Evolutionary conservation across 2,329 filamentous ascomycete genomes (phyloP).

Genomic region (Fusarium nematophilum): DNA sequence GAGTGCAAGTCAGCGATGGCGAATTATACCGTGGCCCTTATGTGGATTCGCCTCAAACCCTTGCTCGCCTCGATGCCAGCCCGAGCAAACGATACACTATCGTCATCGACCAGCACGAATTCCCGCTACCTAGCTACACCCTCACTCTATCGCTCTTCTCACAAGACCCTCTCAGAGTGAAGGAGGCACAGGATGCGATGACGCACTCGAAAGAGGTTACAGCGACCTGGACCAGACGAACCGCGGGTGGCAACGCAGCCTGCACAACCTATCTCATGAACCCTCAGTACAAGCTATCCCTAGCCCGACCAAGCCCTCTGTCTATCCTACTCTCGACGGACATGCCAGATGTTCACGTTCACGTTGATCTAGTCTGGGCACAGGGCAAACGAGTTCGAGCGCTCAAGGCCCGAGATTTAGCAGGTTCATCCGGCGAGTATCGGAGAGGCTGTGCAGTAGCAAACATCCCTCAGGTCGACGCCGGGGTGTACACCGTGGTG

Average conservation of each 20-base stretch:
- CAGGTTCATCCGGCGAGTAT: slow-evolving; percentile 89
- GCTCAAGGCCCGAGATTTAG: slow-evolving; percentile 80
- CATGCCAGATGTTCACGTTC: slow-evolving; percentile 76
- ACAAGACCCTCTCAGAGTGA: slow-evolving; percentile 68
- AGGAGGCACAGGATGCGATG: slow-evolving; percentile 70
- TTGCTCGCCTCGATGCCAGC: slow-evolving; percentile 72
- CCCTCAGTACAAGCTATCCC: slow-evolving; percentile 81
- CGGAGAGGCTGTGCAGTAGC: slow-evolving; percentile 81
- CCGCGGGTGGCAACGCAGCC: slow-evolving; percentile 85
- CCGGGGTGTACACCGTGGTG: slow-evolving; percentile 86
- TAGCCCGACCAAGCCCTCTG: slow-evolving; percentile 69
- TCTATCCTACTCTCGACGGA: slow-evolving; percentile 79
- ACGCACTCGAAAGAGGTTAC: slow-evolving; percentile 66
- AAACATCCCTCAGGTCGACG: slow-evolving; percentile 68
- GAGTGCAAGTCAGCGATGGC: slow-evolving; percentile 79
- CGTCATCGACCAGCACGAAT: slow-evolving; percentile 81
- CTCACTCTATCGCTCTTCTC: slow-evolving; percentile 91
- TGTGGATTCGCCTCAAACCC: slow-evolving; percentile 92
- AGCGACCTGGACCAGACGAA: slow-evolving; percentile 80
- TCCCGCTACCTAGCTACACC: slow-evolving; percentile 79
- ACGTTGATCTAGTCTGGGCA: slow-evolving; percentile 87
- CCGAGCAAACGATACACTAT: slow-evolving; percentile 63
- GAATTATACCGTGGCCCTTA: slow-evolving; percentile 82
- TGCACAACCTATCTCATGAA: slow-evolving; percentile 84
- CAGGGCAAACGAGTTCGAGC: slow-evolving; percentile 76